Conservation (phyloP, 306 rosid genomes). For the Pterocarpus santalinus region DNA sequence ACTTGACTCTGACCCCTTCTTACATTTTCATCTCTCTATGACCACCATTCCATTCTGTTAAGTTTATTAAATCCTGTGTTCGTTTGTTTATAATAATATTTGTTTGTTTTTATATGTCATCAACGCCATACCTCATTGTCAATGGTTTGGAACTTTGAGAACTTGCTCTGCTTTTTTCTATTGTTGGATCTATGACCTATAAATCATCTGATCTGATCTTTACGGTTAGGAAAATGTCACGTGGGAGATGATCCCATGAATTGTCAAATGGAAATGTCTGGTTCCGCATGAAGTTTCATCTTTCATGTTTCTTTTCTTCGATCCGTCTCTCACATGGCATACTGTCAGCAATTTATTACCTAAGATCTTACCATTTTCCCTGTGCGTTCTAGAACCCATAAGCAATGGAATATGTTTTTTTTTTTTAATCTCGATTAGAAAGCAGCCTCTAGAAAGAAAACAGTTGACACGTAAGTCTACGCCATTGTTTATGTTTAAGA, state of each 20-base stretch:
- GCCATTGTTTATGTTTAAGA: neutral
- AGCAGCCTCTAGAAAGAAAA: neutral
- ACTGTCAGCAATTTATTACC: neutral
- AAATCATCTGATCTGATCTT: too few species aligned
- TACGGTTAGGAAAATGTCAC: neutral
- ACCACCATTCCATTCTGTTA: too few species aligned
- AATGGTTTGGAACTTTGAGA: too few species aligned
- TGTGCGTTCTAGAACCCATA: neutral
- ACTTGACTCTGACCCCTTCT: conserved; percentile 37
- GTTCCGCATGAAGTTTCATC: too few species aligned
- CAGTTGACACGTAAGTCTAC: conserved; percentile 37
- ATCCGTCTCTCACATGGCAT: too few species aligned
- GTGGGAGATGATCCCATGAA: neutral
- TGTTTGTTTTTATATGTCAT: too few species aligned
- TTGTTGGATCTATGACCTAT: neutral
- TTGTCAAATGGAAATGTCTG: neutral
- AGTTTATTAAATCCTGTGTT: too few species aligned
- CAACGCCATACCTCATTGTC: too few species aligned
- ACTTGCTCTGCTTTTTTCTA: too few species aligned
- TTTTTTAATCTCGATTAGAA: neutral
- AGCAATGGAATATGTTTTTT: neutral
- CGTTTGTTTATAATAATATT: too few species aligned
- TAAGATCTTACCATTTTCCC: neutral
- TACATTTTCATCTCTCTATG: neutral
- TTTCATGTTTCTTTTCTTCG: too few species aligned